Evolutionary conservation across 2,329 filamentous ascomycete genomes (phyloP).

Genomic region (Talaromyces sp.): DNA sequence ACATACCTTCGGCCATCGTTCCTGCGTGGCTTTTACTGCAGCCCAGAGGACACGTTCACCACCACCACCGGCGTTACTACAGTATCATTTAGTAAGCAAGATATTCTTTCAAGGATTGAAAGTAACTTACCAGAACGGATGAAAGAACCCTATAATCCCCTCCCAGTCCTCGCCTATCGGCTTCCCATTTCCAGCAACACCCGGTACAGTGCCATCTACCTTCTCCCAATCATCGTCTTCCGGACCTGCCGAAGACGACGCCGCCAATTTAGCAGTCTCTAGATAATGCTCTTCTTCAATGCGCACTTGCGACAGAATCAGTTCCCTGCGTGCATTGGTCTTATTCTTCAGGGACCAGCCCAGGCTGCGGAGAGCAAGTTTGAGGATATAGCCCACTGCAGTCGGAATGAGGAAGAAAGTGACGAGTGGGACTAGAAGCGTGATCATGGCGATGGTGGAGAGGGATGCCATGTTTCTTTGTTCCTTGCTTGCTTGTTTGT

Average conservation of each 20-base stretch:
- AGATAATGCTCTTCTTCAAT: slow-evolving; percentile 41
- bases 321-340: slow-evolving; percentile 59
- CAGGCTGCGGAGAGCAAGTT: slow-evolving; percentile 40
- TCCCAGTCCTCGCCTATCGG: slow-evolving; percentile 63
- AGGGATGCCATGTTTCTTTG: slow-evolving; percentile 33
- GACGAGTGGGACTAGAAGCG: slow-evolving; percentile 32
- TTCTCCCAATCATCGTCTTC: slow-evolving; percentile 69
- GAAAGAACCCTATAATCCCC: slow-evolving; percentile 91
- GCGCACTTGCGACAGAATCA: slow-evolving; percentile 50
- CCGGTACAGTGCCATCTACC: slow-evolving; percentile 54
- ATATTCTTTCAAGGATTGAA: slow-evolving; percentile 6
- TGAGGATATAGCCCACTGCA: slow-evolving; percentile 32
- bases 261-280: slow-evolving; percentile 26
- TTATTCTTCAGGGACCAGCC: slow-evolving; percentile 63
- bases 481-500: slow-evolving; percentile 9
- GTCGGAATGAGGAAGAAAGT: slow-evolving; percentile 35
- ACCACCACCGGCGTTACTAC: slow-evolving; percentile 91
- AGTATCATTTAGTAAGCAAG: slow-evolving; percentile 71
- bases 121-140: slow-evolving; percentile 77
- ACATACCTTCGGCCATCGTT: slow-evolving; percentile 67
- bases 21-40: slow-evolving; percentile 85
- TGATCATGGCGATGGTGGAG: slow-evolving; percentile 30
- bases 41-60: slow-evolving; percentile 96
- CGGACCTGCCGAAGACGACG: slow-evolving; percentile 18
- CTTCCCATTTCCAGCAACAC: slow-evolving; percentile 44